Base-by-base conservation (phyloP, 1,284 basidiomycete genomes). In the Fomitopsis pinicola region DNA sequence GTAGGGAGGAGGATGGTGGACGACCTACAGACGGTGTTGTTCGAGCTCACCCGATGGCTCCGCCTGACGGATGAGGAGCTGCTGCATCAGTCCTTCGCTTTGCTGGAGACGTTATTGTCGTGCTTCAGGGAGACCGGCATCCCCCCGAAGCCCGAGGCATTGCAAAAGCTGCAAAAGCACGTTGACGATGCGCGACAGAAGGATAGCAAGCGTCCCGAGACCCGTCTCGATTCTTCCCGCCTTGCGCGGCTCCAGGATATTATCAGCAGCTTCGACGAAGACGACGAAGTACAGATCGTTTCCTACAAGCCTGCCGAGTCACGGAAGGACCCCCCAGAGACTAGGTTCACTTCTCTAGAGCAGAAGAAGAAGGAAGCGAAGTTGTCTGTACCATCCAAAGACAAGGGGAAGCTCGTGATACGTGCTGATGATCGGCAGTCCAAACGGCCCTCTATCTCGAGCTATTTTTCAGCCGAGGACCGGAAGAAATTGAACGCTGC, bases 51-150 rank as follows among this genome's bases (percentile, higher is more conserved):
- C 10, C 81, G 85, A 57, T 98, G 95, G 95, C 77, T 98, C 58
- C 87, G 95, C 26, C 79, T 98, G 45, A 97, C 94, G 22, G 94
- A 98, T 69, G 84, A 89, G 67, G 94, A 96, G 70, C 81, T 95
- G 8, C 77, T 97, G 0, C 89, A 95, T 73, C 95, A 97, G 68
- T 89, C 94, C 0, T 94, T 92, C 64, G 81, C 91, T 59, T 78
- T 97, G 8, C 76, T 97, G 52, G 88, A 91, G 69, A 85, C 88
- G 9, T 79, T 97, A 38, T 78, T 96, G 52, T 81, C 84, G 33
- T 84, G 88, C 63, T 91, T 93, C 73, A 78, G 79, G 54, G 80
- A 83, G 54, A 81, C 81, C 4, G 74, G 78, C 14, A 76, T 85
- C 9, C 76, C 73, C 2, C 90, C 88, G 1, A 76, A 78, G 3